These are phyloP conservation scores for Penicillium sp. DNA, from an alignment of 2,329 filamentous ascomycete genomes.

Conservation along the genomic window DNA sequence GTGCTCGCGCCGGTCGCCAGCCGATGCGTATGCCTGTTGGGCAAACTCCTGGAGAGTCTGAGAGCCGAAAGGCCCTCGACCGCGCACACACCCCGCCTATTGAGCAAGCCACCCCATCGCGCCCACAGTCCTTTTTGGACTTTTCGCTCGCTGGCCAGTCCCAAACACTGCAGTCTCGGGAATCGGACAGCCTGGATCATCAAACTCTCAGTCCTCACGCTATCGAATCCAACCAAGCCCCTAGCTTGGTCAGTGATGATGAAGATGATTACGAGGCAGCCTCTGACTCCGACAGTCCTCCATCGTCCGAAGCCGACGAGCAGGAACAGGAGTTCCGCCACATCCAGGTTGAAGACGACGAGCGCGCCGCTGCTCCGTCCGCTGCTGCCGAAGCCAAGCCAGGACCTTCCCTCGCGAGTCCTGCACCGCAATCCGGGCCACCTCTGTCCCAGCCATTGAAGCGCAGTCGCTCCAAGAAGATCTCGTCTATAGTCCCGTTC, in stretches of 20 bases:
- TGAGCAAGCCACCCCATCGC: slow-evolving; percentile 41
- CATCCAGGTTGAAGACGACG: slow-evolving; percentile 49
- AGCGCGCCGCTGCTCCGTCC: slow-evolving; percentile 39
- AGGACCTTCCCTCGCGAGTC: slow-evolving; percentile 33
- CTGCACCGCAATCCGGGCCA: slow-evolving; percentile 27
- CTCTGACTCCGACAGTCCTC: slow-evolving; percentile 62
- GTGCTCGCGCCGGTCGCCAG: slow-evolving; percentile 42
- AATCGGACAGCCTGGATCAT: slow-evolving; percentile 50
- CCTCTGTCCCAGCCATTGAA: slow-evolving; percentile 34
- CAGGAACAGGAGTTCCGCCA: slow-evolving; percentile 52
- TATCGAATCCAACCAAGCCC: slow-evolving; percentile 71
- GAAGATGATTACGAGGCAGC: slow-evolving; percentile 68
- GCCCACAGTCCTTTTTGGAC: slow-evolving; percentile 25
- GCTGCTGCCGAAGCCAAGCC: slow-evolving; percentile 36
- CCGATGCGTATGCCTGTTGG: slow-evolving; percentile 59
- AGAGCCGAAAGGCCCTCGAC: slow-evolving; percentile 60
- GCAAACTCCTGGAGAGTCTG: slow-evolving; percentile 48
- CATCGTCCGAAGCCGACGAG: slow-evolving; percentile 52
- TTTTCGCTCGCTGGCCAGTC: slow-evolving; percentile 49
- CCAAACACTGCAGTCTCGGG: slow-evolving; percentile 11
- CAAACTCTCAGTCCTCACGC: slow-evolving; percentile 68
- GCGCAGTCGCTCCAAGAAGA: slow-evolving; percentile 34
- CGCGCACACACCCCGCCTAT: slow-evolving; percentile 43
- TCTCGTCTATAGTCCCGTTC: slow-evolving; percentile 29
- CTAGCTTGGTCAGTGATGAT: slow-evolving; percentile 77